Evolutionary conservation across 352 stramenopile genomes (phyloP), one percentile per base, ranked within the genome.

Genomic region (Phytophthora capsici): DNA sequence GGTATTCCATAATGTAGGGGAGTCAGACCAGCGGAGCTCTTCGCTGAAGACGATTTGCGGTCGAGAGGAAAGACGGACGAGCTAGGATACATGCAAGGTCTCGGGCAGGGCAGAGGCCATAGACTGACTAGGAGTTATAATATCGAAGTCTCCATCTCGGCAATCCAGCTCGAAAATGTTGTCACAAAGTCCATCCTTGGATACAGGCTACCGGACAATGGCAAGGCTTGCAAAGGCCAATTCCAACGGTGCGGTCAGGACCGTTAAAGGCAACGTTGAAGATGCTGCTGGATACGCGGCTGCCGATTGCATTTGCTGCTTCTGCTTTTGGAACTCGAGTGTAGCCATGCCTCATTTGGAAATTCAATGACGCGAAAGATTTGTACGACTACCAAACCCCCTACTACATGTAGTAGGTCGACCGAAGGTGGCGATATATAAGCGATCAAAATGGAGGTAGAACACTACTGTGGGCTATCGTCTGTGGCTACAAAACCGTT

Each of bases 401-500:
- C n/a, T n/a, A n/a, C n/a, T n/a, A n/a, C n/a, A n/a, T n/a, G n/a
- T n/a, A 8, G 28, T 32, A 37, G 10, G 6, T 48, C 23, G 45
- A 38, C 36, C 50, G 25, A 17, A 14, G n/a, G 8, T 5, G 53
- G 55, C 36, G 45, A 66, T 56, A 62, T 57, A 68, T 63, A 61
- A 68, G 19, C 43, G 34, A 68, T 47, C 43, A 63, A 62, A 61
- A 67, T 23, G 3, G 45, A 37, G 20, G 41, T 36, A 37, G 23
- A 12, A 30, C 22, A 12, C 50, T 26, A 46, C 9, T 52, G 34
- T 61, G 45, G 22, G 43, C 30, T 26, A 14, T 6, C 22, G 1
- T 16, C 30, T 51, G 32, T 23, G 36, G 2, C 71, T 87, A 93
- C 60, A 93, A 67, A 47, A 73, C 60, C 1, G 82, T 94, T 60